Evolutionary conservation across 768 basidiomycete genomes (phyloP).

Genomic region (Trametes cinnabarina): DNA sequence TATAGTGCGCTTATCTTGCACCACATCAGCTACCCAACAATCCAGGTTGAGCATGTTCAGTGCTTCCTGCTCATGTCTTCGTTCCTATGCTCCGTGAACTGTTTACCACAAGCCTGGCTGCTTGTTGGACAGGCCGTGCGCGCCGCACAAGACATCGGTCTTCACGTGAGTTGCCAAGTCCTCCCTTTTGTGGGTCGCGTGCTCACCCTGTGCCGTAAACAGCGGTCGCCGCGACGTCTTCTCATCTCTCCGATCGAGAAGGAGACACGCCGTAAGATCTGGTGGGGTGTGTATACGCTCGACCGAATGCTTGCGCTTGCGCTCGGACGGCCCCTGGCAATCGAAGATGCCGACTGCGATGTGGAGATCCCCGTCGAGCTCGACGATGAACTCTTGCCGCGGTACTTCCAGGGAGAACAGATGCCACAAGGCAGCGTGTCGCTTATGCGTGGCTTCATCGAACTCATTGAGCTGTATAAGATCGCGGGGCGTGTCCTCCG

Average conservation of each 20-base stretch:
- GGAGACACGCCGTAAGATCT: constrained; percentile 85
- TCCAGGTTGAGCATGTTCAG: constrained; percentile 84
- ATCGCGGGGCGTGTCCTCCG: constrained; percentile 81
- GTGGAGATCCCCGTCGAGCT: constrained; percentile 81
- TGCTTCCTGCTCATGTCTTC: constrained; percentile 87
- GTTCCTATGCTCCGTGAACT: constrained; percentile 90
- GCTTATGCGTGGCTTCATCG: constrained; percentile 80
- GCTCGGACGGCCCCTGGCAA: constrained; percentile 82
- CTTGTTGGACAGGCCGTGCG: constrained; percentile 88
- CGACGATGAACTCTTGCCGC: constrained; percentile 74
- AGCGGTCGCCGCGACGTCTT: constrained; percentile 84
- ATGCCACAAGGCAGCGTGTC: constrained; percentile 56
- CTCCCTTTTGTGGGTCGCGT: constrained; percentile 9
- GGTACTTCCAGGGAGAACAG: constrained; percentile 67
- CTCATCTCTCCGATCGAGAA: constrained; percentile 73
- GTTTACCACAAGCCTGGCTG: constrained; percentile 92
- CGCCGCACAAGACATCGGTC: constrained; percentile 85
- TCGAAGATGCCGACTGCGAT: constrained; percentile 89
- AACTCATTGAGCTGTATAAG: constrained; percentile 75
- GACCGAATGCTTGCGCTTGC: constrained; percentile 92
- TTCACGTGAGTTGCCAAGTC: constrained; percentile 64
- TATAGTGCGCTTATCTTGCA: constrained; percentile 82
- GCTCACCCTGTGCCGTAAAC: constrained; percentile 14
- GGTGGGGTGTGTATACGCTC: constrained; percentile 91
- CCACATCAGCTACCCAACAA: constrained; percentile 87